Percentiles rank a stretch among this genome's conserved stretches.
These are phyloP conservation scores for Penicillium waksmanii DNA, from an alignment of 495 filamentous ascomycete species.

Conservation along the genomic window DNA sequence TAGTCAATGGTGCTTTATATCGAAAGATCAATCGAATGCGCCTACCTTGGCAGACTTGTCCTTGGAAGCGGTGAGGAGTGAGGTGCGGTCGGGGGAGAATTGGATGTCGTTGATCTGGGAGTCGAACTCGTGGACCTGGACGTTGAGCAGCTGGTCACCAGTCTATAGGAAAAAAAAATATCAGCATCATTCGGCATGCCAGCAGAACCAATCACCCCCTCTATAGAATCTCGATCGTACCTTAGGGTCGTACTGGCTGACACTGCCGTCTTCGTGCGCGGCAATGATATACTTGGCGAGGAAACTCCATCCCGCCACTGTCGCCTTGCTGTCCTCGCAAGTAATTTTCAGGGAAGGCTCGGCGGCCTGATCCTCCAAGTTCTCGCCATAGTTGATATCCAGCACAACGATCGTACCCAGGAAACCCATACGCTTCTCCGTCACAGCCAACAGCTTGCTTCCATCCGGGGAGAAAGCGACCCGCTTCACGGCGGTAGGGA, in stretches of 20 bases:
- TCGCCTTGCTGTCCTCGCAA: conserved; percentile 92
- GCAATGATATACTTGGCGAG: conserved; percentile 92
- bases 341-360: conserved; percentile 83
- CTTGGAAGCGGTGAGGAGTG: conserved; percentile 97
- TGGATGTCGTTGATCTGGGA: conserved; percentile 89
- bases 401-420: conserved; percentile 90
- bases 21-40: background rate
- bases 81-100: conserved; percentile 90
- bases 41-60: conserved; percentile 93
- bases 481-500: conserved; percentile 92
- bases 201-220: background rate
- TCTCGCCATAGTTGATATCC: conserved; percentile 76
- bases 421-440: conserved; percentile 96
- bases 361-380: conserved; percentile 68
- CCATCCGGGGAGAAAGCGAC: conserved; percentile 96
- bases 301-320: conserved; percentile 95
- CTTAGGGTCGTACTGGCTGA: conserved; percentile 96
- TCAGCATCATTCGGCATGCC: conserved; percentile 16
- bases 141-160: conserved; percentile 79
- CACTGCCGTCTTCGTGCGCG: conserved; percentile 92
- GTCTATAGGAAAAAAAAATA: conserved; percentile 53
- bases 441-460: conserved; percentile 84
- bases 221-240: conserved; percentile 42
- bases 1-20: conserved; percentile 14
- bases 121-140: conserved; percentile 81